Evolutionary conservation across 75 land plant species (phyloP).

Genomic region (Ceratopteris richardii): DNA sequence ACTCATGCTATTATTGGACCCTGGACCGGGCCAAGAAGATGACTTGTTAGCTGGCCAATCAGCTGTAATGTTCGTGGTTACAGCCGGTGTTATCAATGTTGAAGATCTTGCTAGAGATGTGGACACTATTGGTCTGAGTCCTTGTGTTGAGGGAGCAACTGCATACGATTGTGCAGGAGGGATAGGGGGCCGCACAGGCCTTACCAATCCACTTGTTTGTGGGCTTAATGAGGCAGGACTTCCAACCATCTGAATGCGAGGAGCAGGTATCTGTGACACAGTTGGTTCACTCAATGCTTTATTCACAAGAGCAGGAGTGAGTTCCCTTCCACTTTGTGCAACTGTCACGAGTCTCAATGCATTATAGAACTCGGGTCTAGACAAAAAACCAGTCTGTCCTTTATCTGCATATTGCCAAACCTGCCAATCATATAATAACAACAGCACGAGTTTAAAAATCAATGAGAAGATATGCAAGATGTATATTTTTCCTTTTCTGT

Average conservation of each 20-base stretch:
- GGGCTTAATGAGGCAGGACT: background rate
- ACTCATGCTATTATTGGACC: background rate
- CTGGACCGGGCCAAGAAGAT: constrained; percentile 2
- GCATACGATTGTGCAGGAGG: no score
- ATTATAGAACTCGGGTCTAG: constrained; percentile 70
- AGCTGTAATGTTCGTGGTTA: background rate
- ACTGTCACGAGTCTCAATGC: constrained; percentile 87
- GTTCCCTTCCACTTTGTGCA: constrained; percentile 81
- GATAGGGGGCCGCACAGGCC: no score
- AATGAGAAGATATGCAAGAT: no score
- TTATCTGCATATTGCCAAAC: constrained; percentile 87
- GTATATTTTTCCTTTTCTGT: no score
- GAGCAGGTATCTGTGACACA: constrained; percentile 78
- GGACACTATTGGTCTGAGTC: background rate
- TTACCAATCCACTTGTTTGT: no score
- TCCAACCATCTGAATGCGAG: constrained; percentile 29
- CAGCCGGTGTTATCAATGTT: background rate
- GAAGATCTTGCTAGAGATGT: no score
- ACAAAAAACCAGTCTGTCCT: constrained; percentile 52
- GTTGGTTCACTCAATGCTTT: constrained; percentile 79
- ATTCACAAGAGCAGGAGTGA: constrained; percentile 75
- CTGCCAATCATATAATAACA: constrained; percentile 15
- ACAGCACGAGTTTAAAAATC: no score
- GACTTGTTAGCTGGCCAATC: constrained; percentile 4
- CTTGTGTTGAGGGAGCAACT: no score